A percentile compares a stretch with the other conserved stretches of the same genome.
These are phyloP conservation scores for Phytophthora aleatoria DNA, from an alignment of 352 stramenopile genomes.

Conservation along the genomic window DNA sequence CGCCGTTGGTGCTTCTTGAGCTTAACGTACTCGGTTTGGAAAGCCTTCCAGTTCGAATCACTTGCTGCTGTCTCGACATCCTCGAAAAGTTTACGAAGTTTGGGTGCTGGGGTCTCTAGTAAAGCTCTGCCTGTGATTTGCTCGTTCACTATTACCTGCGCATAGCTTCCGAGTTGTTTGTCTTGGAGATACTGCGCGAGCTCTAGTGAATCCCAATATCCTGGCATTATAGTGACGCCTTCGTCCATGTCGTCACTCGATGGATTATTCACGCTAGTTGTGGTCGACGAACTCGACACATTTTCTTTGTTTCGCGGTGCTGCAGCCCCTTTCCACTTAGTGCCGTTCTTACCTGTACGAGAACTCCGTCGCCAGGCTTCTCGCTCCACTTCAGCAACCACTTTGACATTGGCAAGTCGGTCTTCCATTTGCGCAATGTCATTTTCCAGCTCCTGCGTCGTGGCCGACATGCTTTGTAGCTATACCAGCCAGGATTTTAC, in stretches of 20 bases:
- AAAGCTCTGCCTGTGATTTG: conserved; percentile 70
- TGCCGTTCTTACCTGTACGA: conserved; percentile 52
- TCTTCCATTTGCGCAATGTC: conserved; percentile 69
- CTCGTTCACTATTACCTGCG: conserved; percentile 55
- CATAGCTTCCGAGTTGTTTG: conserved; percentile 50
- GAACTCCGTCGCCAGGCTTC: conserved; percentile 59
- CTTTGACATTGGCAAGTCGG: conserved; percentile 58
- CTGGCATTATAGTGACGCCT: conserved; percentile 40
- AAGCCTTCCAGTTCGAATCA: conserved; percentile 57
- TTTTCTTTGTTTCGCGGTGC: conserved; percentile 12
- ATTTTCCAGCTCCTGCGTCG: conserved; percentile 52
- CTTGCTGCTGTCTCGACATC: conserved; percentile 25
- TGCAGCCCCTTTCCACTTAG: conserved; percentile 68
- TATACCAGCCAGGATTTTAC: neutral
- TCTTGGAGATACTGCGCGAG: conserved; percentile 62
- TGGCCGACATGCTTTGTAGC: conserved; percentile 39
- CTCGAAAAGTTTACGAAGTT: conserved; percentile 54
- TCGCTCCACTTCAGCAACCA: conserved; percentile 54
- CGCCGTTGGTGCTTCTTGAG: conserved; percentile 54
- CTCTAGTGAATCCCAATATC: conserved; percentile 65
- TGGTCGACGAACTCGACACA: neutral
- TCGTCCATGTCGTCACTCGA: conserved; percentile 9
- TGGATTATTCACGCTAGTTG: conserved; percentile 12
- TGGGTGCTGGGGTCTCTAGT: conserved; percentile 47
- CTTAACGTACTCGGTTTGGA: conserved; percentile 42